Evolutionary conservation across 1,139 yeast genomes (phyloP), one percentile per base, ranked within the genome.

Genomic region (Taphrina flavorubra): DNA sequence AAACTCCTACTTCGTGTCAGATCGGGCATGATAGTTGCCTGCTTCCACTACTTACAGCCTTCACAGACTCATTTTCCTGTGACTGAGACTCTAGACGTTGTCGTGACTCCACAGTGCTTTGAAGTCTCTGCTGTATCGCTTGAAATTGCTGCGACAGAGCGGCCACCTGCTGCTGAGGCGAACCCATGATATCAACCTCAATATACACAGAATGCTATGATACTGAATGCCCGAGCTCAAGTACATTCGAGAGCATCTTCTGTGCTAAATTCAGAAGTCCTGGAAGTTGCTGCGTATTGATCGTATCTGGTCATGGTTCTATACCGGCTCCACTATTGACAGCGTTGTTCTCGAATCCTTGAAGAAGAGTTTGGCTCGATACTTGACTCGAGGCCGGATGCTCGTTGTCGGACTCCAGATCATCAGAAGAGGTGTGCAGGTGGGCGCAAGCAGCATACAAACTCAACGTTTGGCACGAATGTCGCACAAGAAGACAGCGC

Each of bases 21-120:
- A n/a, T 31, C 31, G 0, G 0, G 4, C 31, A 25, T 25, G 1
- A 25, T 25, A 25, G 25, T 16, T 25, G 61, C 13, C 11, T 39
- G 11, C 6, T 25, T 25, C 4, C 31, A n/a, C 2, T 6, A 49
- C 68, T 25, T 62, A 73, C 77, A 51, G 85, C 87, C 74, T 87
- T 82, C n/a, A 94, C 99, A 66, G 94, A 92, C 76, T 87, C 88
- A 79, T 92, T 92, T 78, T 94, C 99, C 78, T 94, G 98, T 74
- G 79, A 75, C 77, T 87, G 90, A 10, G 89, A 84, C 75, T 81
- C 90, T 59, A 87, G 81, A 73, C 83, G 81, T 68, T 87, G 87
- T 69, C 90, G 81, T 46, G 86, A 84, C 46, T 72, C 72, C 31
- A 73, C 61, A 16, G 59, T 63, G 16, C 39, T 39, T 55, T 63